Base-by-base conservation (phyloP, 1,284 basidiomycete genomes). In the Stygiomarasmius scandens region DNA sequence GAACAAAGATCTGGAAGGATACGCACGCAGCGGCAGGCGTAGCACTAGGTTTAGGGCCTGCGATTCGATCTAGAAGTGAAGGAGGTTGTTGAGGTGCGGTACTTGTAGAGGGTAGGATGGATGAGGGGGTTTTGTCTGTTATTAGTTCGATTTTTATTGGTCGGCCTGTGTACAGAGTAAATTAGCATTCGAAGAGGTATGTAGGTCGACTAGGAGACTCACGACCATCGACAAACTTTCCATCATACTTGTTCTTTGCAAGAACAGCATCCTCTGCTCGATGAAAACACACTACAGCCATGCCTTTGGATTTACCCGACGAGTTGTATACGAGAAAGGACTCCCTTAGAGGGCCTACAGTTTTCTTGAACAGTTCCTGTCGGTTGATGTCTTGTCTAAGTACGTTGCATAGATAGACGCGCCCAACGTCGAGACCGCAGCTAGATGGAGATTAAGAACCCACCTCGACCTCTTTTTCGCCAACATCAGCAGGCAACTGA, bases 161-260 rank as follows among this genome's bases (percentile, higher is more conserved):
- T 52, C 83, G 79, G 60, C 83, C 88, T 90, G 54, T n/a, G 24
- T 19, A 4, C 3, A 25, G 29, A 8, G 46, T 34, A 34, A 4
- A n/a, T 55, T 49, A 41, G 51, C n/a, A 46, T 29, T 22, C 29
- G 20, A 46, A 25, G 9, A 49, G 19, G 47, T n/a, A 46, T 12
- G 49, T 32, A 32, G 6, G 29, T 12, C 6, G 29, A 32, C 29
- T 12, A 58, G 52, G 56, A 55, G 1, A 82, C 88, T 76, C 62
- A 91, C 89, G 81, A 56, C 85, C 86, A 66, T 91, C 89, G 16
- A 91, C 82, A 55, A 89, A 80, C 71, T 89, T 89, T 49, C 86
- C 86, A 63, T 91, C 77, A 66, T 89, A 91, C 70, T 87, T 89
- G 29, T 72, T 65, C 27, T 82, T 78, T 11, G 89, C 89, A 47